Evolutionary conservation across 139 green algal genomes (phyloP).

Genomic region (Yamagishiella unicocca): DNA sequence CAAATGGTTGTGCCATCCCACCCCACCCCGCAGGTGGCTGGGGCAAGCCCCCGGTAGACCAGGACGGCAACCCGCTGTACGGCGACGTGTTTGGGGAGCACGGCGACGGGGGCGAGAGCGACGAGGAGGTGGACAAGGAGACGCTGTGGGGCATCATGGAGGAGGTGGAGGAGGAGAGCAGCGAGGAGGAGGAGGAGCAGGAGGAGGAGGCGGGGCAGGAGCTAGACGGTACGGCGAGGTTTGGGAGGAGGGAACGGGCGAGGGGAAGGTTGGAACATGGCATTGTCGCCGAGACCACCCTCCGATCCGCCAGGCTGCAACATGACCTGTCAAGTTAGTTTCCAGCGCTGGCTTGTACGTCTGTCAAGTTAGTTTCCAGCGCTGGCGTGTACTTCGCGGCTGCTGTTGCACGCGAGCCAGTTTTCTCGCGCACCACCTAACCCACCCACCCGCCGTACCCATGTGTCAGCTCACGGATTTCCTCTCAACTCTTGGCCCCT

Average conservation of each 20-base stretch:
- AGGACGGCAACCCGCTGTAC: conserved; percentile 93
- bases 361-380: too few species aligned
- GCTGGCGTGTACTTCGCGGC: too few species aligned
- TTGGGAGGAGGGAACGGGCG: not conserved
- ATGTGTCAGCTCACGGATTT: too few species aligned
- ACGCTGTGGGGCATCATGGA: conserved; percentile 86
- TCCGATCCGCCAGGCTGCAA: too few species aligned
- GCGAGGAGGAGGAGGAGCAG: conserved; percentile 70
- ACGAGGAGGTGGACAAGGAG: conserved; percentile 80
- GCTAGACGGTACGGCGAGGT: conserved; percentile 53
- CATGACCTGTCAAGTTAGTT: too few species aligned
- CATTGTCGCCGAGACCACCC: too few species aligned
- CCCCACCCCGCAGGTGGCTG: conserved; percentile 87
- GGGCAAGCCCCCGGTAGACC: conserved; percentile 98
- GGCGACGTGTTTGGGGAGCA: conserved; percentile 96
- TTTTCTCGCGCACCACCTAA: too few species aligned
- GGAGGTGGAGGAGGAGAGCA: conserved; percentile 70
- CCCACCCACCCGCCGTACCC: too few species aligned
- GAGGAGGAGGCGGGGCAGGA: conserved; percentile 69
- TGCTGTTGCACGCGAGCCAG: too few species aligned
- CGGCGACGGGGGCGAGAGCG: conserved; percentile 61
- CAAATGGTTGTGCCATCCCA: not conserved
- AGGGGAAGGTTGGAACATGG: too few species aligned
- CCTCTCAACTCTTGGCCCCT: not conserved
- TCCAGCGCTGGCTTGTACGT: too few species aligned